These are phyloP conservation scores for Botryotinia convoluta DNA, from an alignment of 2,329 filamentous ascomycete genomes.

Conservation along the genomic window DNA sequence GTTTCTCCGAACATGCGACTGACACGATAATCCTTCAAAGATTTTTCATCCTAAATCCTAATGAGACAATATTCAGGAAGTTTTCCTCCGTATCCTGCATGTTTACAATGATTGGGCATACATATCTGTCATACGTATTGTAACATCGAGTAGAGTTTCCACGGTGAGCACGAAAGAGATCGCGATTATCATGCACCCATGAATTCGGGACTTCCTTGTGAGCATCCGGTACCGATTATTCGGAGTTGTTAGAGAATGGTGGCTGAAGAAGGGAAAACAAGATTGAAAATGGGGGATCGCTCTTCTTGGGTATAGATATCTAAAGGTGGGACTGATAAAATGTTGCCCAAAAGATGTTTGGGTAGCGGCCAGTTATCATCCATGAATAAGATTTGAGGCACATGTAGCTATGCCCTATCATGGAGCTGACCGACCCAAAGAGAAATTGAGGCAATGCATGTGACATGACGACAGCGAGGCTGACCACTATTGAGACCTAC, in stretches of 20 bases:
- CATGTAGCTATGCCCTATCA: neutral
- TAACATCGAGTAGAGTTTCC: conserved; percentile 5
- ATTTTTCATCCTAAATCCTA: neutral
- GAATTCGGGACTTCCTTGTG: conserved; percentile 2
- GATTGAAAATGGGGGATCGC: neutral
- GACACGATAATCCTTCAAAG: neutral
- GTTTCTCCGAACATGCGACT: conserved; percentile 8
- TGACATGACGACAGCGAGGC: conserved; percentile 1
- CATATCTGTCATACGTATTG: neutral
- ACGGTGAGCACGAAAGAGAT: neutral
- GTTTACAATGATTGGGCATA: neutral
- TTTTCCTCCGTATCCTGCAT: neutral
- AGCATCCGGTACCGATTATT: conserved; percentile 9
- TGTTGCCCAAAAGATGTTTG: neutral
- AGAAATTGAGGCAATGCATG: neutral
- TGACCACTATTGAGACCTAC: neutral
- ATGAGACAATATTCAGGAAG: neutral
- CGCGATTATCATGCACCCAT: conserved; percentile 5
- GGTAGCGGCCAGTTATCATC: neutral
- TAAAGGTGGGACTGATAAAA: neutral
- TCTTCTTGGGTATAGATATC: neutral
- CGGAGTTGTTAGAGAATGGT: neutral
- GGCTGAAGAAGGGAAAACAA: neutral
- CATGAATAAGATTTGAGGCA: neutral
- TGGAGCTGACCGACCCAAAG: neutral